A percentile compares a stretch with the other conserved stretches of the same genome.
Conservation (phyloP, 176 grass and related monocot genomes). For the Oryza coarctata region DNA sequence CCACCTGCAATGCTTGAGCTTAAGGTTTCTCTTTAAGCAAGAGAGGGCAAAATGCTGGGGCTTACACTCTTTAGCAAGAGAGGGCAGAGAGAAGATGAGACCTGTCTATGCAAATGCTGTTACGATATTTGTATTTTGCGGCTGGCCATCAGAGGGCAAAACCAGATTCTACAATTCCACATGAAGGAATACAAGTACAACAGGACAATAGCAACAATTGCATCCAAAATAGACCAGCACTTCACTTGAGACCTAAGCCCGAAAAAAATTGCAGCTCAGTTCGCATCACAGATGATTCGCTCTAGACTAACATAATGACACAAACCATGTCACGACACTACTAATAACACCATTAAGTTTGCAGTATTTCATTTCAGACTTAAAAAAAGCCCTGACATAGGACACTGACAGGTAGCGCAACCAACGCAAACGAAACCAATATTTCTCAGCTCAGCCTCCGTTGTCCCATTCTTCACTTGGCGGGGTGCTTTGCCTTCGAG, state of each 20-base stretch:
- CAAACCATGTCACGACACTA: background rate
- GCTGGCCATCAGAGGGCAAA: too few species aligned
- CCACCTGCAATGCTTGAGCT: too few species aligned
- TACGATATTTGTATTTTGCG: background rate
- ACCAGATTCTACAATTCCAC: too few species aligned
- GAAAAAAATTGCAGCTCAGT: background rate
- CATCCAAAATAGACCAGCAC: background rate
- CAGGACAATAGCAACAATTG: background rate
- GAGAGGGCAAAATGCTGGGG: too few species aligned
- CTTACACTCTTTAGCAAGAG: too few species aligned
- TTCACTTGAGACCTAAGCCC: background rate
- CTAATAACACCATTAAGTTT: background rate
- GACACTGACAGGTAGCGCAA: too few species aligned
- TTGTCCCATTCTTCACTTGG: constrained; percentile 5
- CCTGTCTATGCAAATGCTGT: too few species aligned
- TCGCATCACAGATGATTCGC: background rate
- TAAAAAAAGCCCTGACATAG: too few species aligned
- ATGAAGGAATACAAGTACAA: background rate
- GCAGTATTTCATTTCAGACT: background rate
- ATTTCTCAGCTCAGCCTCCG: background rate
- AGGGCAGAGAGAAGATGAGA: too few species aligned
- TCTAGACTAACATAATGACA: background rate
- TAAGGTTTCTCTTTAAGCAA: too few species aligned
- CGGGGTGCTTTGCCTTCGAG: constrained; percentile 62
- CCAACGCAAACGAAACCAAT: background rate